Evolutionary conservation across 2,329 filamentous ascomycete species (phyloP).

Genomic region (Eurotiales sp.): DNA sequence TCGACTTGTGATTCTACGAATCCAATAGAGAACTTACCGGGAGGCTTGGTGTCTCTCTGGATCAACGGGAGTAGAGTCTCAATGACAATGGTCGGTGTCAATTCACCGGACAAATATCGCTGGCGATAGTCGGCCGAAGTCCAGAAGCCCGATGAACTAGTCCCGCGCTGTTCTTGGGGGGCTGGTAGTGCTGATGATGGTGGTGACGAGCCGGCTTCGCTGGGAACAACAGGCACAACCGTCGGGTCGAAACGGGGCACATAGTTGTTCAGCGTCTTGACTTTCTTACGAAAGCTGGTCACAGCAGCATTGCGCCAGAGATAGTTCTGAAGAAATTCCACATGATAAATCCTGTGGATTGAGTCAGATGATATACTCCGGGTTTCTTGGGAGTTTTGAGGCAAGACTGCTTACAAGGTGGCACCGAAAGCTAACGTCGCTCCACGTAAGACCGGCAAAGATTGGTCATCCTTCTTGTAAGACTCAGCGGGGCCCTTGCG

Average conservation of each 20-base stretch:
- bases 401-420: constrained; percentile 48
- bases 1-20: constrained; percentile 68
- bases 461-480: constrained; percentile 50
- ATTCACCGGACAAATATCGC: constrained; percentile 64
- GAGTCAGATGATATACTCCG: neutral
- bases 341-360: constrained; percentile 51
- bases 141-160: constrained; percentile 51
- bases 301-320: constrained; percentile 73
- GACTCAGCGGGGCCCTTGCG: constrained; percentile 39
- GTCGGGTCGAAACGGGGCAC: constrained; percentile 55
- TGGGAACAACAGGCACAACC: constrained; percentile 45
- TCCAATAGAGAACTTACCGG: constrained; percentile 63
- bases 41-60: constrained; percentile 52
- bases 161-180: constrained; percentile 34
- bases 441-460: constrained; percentile 69
- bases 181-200: constrained; percentile 23
- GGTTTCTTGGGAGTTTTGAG: neutral
- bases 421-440: constrained; percentile 59
- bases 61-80: constrained; percentile 70
- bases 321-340: constrained; percentile 58
- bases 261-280: constrained; percentile 53
- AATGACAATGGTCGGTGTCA: constrained; percentile 69
- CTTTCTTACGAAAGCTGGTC: constrained; percentile 48
- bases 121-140: constrained; percentile 73
- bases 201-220: constrained; percentile 15